Conservation (phyloP, 2,329 filamentous ascomycete genomes). For the Sarocladium strictum region DNA sequence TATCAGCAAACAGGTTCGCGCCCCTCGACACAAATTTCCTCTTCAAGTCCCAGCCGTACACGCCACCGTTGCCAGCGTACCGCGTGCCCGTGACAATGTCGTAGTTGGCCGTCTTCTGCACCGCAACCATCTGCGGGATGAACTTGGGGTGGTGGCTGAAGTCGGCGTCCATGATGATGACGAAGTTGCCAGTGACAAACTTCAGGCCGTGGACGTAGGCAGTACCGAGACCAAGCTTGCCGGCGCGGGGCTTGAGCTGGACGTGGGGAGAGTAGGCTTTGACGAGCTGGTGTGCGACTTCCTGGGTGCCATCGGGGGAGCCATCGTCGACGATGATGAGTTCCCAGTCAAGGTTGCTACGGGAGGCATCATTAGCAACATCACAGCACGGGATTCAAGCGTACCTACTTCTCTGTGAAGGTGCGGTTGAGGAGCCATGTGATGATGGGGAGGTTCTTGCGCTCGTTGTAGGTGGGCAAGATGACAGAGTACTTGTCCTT, state of each 20-base stretch:
- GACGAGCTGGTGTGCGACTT: conserved; percentile 84
- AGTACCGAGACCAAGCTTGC: conserved; percentile 94
- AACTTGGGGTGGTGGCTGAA: conserved; percentile 99
- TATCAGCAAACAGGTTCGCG: conserved; percentile 94
- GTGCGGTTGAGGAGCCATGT: conserved; percentile 89
- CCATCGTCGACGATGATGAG: conserved; percentile 97
- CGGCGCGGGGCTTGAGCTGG: conserved; percentile 77
- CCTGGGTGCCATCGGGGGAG: conserved; percentile 91
- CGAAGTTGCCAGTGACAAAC: conserved; percentile 85
- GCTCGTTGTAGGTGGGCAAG: conserved; percentile 97
- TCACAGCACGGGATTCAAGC: not conserved
- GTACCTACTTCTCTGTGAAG: conserved; percentile 75
- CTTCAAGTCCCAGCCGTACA: conserved; percentile 96
- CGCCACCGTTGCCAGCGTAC: conserved; percentile 83
- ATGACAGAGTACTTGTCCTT: conserved; percentile 89
- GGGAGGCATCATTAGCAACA: not conserved
- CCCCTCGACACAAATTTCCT: conserved; percentile 77
- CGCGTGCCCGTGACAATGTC: conserved; percentile 97
- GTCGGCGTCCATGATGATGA: conserved; percentile 99
- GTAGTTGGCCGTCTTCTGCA: conserved; percentile 71
- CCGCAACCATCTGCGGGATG: conserved; percentile 86
- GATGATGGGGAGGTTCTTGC: conserved; percentile 92
- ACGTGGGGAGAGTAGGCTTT: conserved; percentile 77
- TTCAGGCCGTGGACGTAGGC: conserved; percentile 93
- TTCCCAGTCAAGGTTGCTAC: conserved; percentile 90